A percentile compares a stretch with the other conserved stretches of the same genome.
phyloP scores from a whole-genome alignment of 2,329 filamentous ascomycete genomes.

The Sarocladium kiliense region DNA sequence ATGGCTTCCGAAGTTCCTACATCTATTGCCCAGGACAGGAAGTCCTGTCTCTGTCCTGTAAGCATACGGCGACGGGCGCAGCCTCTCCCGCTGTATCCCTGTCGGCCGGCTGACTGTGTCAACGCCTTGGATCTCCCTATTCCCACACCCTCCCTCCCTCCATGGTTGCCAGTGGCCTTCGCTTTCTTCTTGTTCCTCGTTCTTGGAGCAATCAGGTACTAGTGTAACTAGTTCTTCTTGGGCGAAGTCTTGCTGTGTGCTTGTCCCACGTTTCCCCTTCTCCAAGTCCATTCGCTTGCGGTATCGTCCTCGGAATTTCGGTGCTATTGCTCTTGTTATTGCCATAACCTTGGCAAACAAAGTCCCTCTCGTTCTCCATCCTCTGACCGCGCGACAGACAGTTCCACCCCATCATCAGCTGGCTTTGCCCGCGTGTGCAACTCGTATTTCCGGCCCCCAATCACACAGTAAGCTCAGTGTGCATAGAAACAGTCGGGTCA shows the following conservation, averaged over 20 bases:
- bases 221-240: neutral
- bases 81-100: neutral
- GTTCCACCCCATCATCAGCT: too few relatives aligned
- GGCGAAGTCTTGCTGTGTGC: neutral
- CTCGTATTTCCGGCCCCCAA: neutral
- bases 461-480: neutral
- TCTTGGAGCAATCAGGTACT: neutral
- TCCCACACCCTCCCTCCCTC: neutral
- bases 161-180: neutral
- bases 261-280: too few relatives aligned
- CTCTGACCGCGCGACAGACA: too few relatives aligned
- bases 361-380: too few relatives aligned
- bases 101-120: neutral
- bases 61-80: conserved; percentile 1
- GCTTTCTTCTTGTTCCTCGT: neutral
- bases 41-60: neutral
- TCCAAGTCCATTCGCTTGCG: too few relatives aligned
- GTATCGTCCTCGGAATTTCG: too few relatives aligned
- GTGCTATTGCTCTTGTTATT: too few relatives aligned
- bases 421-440: neutral
- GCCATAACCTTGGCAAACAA: too few relatives aligned
- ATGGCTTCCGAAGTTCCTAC: neutral
- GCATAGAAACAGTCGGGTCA: neutral
- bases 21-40: neutral
- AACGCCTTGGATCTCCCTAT: neutral